Conservation (phyloP, 2,329 filamentous ascomycete genomes). For the Fusarium virguliforme region DNA sequence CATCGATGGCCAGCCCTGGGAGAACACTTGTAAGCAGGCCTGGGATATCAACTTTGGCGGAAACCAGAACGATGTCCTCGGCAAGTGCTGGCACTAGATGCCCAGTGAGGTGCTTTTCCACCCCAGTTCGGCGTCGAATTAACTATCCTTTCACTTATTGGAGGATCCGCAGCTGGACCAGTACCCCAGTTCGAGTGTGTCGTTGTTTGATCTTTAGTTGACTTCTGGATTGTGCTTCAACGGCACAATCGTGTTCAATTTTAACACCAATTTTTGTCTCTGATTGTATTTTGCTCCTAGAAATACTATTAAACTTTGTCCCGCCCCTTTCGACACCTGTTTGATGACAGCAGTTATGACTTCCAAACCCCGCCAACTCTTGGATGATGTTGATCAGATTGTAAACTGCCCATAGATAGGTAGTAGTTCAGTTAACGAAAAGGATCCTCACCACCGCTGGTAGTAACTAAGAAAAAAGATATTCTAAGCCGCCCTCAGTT, state of each 20-base stretch:
- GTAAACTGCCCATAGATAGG: too few species aligned
- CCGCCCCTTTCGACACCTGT: too few species aligned
- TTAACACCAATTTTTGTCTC: neutral
- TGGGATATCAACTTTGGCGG: slow-evolving; percentile 35
- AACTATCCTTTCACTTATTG: neutral
- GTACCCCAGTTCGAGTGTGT: neutral
- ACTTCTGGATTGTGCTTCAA: slow-evolving; percentile 12
- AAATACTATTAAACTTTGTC: too few species aligned
- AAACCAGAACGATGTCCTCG: slow-evolving; percentile 19
- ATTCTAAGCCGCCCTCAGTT: slow-evolving; percentile 1
- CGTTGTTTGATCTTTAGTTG: neutral
- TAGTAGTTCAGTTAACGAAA: too few species aligned
- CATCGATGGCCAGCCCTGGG: slow-evolving; percentile 33
- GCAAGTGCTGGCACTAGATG: slow-evolving; percentile 39
- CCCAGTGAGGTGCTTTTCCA: too few species aligned
- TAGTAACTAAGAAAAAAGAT: slow-evolving; percentile 4
- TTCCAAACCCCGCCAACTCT: too few species aligned
- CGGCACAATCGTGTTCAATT: neutral
- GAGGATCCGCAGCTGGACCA: neutral
- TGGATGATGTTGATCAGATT: too few species aligned
- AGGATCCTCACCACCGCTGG: too few species aligned
- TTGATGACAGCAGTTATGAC: too few species aligned
- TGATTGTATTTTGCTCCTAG: neutral
- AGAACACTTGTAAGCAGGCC: slow-evolving; percentile 32
- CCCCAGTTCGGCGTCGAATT: neutral